Evolutionary conservation across 2,329 filamentous ascomycete genomes (phyloP), one percentile per base, ranked within the genome.

Genomic region (Arthroderma sp.): DNA sequence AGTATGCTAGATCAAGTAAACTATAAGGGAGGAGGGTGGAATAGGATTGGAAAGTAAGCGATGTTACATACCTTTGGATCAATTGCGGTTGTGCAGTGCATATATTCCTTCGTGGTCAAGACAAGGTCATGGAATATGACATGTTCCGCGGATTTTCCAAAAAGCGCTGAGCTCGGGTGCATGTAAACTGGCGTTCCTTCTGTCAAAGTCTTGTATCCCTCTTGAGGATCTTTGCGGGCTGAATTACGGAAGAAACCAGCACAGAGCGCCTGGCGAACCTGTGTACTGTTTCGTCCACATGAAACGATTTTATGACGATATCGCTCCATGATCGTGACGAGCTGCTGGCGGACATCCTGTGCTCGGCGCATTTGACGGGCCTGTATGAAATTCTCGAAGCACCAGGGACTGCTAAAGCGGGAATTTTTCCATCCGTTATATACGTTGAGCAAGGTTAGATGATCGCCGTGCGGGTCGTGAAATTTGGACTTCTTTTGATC

Each of bases 401-500:
- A 96, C 91, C 91, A 98, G 0, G 88, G 80, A 46, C 80, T 85
- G 41, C 80, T 83, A 66, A 78, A 94, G 5, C 82, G 81, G 50
- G 79, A 83, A 38, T 81, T 74, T 62, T 94, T 94, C 91, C 91
- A 98, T n/a, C 77, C 80, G 58, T 95, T 94, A 69, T 94, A 98
- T 0, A 98, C 88, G 55, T 98, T 98, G 37, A 98, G 77, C 0
- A 96, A 73, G 0, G 91, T 98, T 8, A 98, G 72, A 58, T 98
- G 91, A 59, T 98, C 91, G 43, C 91, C 91, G 46, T 86, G 80
- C 0, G 89, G 84, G 57, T 98, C 91, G 66, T 95, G 86, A 67
- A 98, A 98, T 62, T 95, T 95, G 52, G 87, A 75, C 66, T 95
- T 95, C 71, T 96, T 96, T 64, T 95, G 86, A 59, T 98, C 91